Base-by-base conservation (phyloP, 2,329 filamentous ascomycete species). In the Pseudocercospora musae region DNA sequence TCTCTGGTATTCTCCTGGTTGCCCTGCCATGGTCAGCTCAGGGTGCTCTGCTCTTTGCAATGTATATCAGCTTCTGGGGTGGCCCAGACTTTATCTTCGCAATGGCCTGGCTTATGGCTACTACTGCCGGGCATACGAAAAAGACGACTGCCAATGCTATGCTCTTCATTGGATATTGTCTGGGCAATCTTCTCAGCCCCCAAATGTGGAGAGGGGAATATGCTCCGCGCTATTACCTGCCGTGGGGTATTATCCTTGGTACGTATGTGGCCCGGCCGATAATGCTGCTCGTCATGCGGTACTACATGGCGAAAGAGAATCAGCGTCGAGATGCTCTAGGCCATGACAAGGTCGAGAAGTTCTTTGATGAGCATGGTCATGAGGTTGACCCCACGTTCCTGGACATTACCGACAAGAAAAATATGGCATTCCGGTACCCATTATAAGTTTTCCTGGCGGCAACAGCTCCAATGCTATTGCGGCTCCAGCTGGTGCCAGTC, bases 71-170 rank as follows among this genome's bases (percentile, higher is more conserved):
- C 37, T 55, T 55, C n/a, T 64, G 58, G 53, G 62, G 62, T 21
- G 53, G 46, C 9, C 62, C 62, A 21, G 44, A 29, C 37, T 64
- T 64, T 49, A 56, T 64, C 54, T 49, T 60, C 11, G 58, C 58
- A 10, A 56, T 64, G 10, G 57, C 62, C 58, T 64, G 62, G 62
- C 52, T 55, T 46, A 80, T 79, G 0, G 79, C 79, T 29, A 83
- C 83, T 64, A 78, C 77, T 0, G 78, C 76, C 1, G 84, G 84
- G 0, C 82, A 85, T 63, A 85, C 84, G 1, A 86, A 86, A 68
- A 86, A 87, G 69, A 84, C 86, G 46, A 84, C 86, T 18, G 85
- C 84, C 20, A 86, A 84, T 20, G 84, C 83, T 1, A 81, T 85
- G 63, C 77, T 86, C 15, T 56, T 66, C 20, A 62, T 66, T 33